phyloP scores from a whole-genome alignment of 495 filamentous ascomycete genomes.

The Bacidia gigantensis region DNA sequence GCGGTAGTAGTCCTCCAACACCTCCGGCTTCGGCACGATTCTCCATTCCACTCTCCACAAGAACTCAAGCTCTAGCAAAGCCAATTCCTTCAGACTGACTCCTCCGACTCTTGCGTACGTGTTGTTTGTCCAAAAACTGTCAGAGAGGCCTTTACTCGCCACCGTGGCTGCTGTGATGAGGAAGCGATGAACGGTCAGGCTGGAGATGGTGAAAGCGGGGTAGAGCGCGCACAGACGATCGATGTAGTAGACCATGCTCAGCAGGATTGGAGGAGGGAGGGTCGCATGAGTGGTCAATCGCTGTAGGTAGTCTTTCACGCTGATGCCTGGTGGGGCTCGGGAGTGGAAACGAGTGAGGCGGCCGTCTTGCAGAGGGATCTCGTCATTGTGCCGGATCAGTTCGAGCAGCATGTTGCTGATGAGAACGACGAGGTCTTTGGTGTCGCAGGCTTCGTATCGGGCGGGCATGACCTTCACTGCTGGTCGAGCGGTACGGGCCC shows the following conservation, averaged over 20 bases:
- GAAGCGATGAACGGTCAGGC: conserved; percentile 91
- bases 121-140: conserved; percentile 95
- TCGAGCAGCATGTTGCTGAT: conserved; percentile 94
- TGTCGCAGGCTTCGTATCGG: conserved; percentile 63
- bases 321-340: conserved; percentile 84
- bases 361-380: conserved; percentile 67
- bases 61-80: conserved; percentile 89
- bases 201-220: conserved; percentile 85
- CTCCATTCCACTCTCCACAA: conserved; percentile 84
- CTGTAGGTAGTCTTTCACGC: conserved; percentile 81
- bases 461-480: conserved; percentile 58
- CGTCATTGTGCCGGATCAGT: conserved; percentile 83
- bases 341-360: conserved; percentile 91
- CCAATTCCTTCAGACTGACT: conserved; percentile 74
- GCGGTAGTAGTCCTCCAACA: conserved; percentile 81
- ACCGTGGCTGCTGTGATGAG: conserved; percentile 92
- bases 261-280: conserved; percentile 79
- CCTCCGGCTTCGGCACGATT: conserved; percentile 89
- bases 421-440: conserved; percentile 72
- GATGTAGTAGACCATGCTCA: conserved; percentile 99
- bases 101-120: conserved; percentile 91
- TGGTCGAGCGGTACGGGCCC: conserved; percentile 38
- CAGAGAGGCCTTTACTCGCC: conserved; percentile 86
- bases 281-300: conserved; percentile 89
- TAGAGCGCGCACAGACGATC: conserved; percentile 88